These are phyloP conservation scores for Zizania latifolia DNA, from an alignment of 176 grass and related monocot genomes.

Conservation along the genomic window DNA sequence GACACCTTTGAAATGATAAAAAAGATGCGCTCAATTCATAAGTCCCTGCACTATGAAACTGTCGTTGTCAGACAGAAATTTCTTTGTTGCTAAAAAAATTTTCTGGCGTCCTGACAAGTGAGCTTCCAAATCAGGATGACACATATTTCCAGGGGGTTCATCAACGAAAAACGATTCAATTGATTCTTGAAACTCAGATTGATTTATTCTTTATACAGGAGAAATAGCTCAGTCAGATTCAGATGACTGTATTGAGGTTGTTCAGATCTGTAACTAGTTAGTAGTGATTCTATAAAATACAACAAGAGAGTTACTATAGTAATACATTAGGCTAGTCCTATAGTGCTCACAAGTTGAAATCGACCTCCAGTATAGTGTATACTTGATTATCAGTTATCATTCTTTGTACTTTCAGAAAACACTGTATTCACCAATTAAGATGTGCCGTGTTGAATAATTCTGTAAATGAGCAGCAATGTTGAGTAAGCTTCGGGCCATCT, in stretches of 20 bases:
- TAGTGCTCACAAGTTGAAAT: not conserved
- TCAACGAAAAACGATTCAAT: not conserved
- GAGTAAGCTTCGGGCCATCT: not conserved
- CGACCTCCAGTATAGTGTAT: too few species aligned
- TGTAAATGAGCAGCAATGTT: too few species aligned
- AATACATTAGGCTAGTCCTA: not conserved
- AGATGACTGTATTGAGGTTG: not conserved
- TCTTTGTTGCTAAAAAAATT: slow-evolving; percentile 67
- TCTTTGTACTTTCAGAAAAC: not conserved
- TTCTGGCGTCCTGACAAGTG: slow-evolving; percentile 53
- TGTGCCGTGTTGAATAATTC: too few species aligned
- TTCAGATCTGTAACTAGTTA: not conserved
- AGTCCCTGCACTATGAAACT: slow-evolving; percentile 62
- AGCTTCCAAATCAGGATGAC: slow-evolving; percentile 18
- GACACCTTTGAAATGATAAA: slow-evolving; percentile 69
- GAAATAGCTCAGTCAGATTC: not conserved
- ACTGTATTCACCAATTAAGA: not conserved
- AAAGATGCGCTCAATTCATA: slow-evolving; percentile 53
- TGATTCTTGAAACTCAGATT: slow-evolving; percentile 10
- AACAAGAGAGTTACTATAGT: not conserved
- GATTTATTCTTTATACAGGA: slow-evolving; percentile 18
- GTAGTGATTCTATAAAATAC: not conserved
- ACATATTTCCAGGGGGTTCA: not conserved
- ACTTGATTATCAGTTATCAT: too few species aligned
- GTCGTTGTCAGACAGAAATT: slow-evolving; percentile 45